Base-by-base conservation (phyloP, 2,329 filamentous ascomycete genomes). In the Ophiognomonia clavigignenti-juglandacearum region DNA sequence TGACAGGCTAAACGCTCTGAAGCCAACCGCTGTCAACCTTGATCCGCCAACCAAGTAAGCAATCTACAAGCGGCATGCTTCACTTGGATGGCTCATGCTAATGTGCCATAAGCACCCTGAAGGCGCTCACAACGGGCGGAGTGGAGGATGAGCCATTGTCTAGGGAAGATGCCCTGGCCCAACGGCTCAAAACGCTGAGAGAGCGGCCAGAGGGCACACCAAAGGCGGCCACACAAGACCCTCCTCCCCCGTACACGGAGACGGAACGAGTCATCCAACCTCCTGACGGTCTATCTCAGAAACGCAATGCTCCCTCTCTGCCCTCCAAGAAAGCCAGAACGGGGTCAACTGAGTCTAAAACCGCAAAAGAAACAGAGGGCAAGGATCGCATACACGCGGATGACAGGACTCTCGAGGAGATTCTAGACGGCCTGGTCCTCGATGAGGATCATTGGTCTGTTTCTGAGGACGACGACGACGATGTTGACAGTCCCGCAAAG, bases 1-100 rank as follows among this genome's bases (percentile, higher is more conserved):
- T 19, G 72, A 76, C 47, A 72, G 78, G 24, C 66, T 82, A 24
- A 77, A 77, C 43, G 77, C 77, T 9, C 63, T 82, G 31, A 70
- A 72, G 59, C 56, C 65, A 4, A 64, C 62, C 41, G 60, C 63
- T 52, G 54, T 71, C 43, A 59, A 57, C 24, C 56, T 68, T 41
- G 63, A 64, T 18, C 49, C 56, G 18, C 58, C 67, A 16, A 55
- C 65, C 62, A 67, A 66, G 72, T 75, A 72, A 63, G 61, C 49
- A 55, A 42, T 43, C 37, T 49, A 48, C 35, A 16, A 39, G 32
- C 16, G 6, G 9, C 9, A 22, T 20, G 19, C 23, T 20, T 26
- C 35, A 38, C 9, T 31, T 19, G 41, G 20, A 29, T 19, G 26
- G 19, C 47, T 48, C 20, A 36, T 23, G 39, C 49, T 52, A 38